phyloP scores from a whole-genome alignment of 1,284 basidiomycete genomes.

The Puccinia coronata region DNA sequence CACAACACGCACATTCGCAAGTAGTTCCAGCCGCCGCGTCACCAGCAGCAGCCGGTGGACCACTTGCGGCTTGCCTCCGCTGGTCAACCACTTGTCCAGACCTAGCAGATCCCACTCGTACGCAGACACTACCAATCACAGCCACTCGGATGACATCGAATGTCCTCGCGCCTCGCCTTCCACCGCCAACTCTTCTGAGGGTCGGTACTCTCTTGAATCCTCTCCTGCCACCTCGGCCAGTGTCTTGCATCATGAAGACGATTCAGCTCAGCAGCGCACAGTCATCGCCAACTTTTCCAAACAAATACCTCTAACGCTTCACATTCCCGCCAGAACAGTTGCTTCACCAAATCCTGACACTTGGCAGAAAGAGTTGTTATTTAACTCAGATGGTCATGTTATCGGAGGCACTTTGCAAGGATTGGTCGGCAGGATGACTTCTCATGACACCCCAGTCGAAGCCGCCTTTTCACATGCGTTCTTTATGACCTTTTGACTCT shows the following conservation, averaged over 20 bases:
- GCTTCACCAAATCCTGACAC: constrained; percentile 65
- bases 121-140: too few relatives aligned
- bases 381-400: constrained; percentile 83
- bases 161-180: constrained; percentile 9
- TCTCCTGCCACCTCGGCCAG: constrained; percentile 29
- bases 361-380: constrained; percentile 76
- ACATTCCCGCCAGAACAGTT: neutral
- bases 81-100: too few relatives aligned
- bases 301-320: constrained; percentile 1
- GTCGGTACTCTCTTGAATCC: constrained; percentile 31
- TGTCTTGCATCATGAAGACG: constrained; percentile 4
- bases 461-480: constrained; percentile 81
- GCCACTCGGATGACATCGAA: constrained; percentile 22
- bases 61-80: too few relatives aligned
- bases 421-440: constrained; percentile 93
- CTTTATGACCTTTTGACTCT: constrained; percentile 94
- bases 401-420: constrained; percentile 86
- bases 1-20: too few relatives aligned
- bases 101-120: too few relatives aligned
- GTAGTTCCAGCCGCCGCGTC: too few relatives aligned
- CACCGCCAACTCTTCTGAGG: constrained; percentile 24
- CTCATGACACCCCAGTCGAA: constrained; percentile 84
- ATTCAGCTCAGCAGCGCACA: neutral
- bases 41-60: too few relatives aligned
- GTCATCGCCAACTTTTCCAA: neutral